A percentile compares a stretch with the other conserved stretches of the same genome.
These are phyloP conservation scores for Sclerotinia minor DNA, from an alignment of 2,329 filamentous ascomycete species.

Conservation along the genomic window DNA sequence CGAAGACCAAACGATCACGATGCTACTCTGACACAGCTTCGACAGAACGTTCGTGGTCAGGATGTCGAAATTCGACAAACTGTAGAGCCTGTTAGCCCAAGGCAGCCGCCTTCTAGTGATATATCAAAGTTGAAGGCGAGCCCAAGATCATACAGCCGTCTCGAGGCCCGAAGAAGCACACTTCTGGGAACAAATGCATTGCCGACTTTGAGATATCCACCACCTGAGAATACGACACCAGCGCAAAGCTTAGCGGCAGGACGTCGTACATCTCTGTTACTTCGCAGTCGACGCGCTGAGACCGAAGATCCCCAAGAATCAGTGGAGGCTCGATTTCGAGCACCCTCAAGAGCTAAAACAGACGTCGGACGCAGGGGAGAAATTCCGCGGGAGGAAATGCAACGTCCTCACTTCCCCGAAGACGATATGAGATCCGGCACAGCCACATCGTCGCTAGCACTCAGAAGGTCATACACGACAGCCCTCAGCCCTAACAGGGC, in stretches of 20 bases:
- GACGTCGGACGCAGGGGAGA: slow-evolving; percentile 49
- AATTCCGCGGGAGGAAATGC: slow-evolving; percentile 46
- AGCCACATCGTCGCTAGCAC: slow-evolving; percentile 11
- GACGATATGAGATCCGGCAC: slow-evolving; percentile 2
- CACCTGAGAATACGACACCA: slow-evolving; percentile 41
- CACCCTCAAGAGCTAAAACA: slow-evolving; percentile 59
- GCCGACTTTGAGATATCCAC: slow-evolving; percentile 38
- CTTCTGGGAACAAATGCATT: slow-evolving; percentile 39
- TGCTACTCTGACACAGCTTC: slow-evolving; percentile 25
- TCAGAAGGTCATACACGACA: slow-evolving; percentile 42
- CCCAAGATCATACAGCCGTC: slow-evolving; percentile 40
- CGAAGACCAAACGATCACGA: slow-evolving; percentile 43
- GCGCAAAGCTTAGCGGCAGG: slow-evolving; percentile 54
- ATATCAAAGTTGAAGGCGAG: slow-evolving; percentile 36
- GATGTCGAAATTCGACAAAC: slow-evolving; percentile 30
- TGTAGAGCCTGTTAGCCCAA: slow-evolving; percentile 32
- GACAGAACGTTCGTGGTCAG: slow-evolving; percentile 32
- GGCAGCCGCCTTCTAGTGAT: slow-evolving; percentile 31
- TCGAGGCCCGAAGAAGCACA: slow-evolving; percentile 42
- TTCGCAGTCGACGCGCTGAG: slow-evolving; percentile 40
- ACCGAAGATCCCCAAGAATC: slow-evolving; percentile 41
- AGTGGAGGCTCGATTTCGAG: slow-evolving; percentile 53
- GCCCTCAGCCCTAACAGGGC: slow-evolving; percentile 54
- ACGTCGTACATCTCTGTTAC: slow-evolving; percentile 57
- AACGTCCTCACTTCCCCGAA: slow-evolving; percentile 44